Evolutionary conservation across 2,329 filamentous ascomycete species (phyloP), one percentile per base, ranked within the genome.

Genomic region (Exophiala calicioides): DNA sequence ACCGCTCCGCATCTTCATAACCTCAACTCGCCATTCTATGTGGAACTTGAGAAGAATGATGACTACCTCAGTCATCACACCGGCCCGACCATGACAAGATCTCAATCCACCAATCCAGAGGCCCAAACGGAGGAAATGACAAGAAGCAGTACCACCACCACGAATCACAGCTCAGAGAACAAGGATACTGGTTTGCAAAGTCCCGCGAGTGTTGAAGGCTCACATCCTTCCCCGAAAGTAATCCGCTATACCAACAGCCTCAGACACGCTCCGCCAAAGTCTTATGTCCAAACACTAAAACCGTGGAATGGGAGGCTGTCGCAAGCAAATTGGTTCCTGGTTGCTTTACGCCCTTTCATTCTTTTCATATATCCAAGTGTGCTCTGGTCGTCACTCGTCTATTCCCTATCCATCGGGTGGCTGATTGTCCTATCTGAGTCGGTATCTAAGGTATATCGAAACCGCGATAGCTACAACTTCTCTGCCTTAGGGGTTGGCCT

Each of bases 391-490:
- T 74, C 89, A 0, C 74, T 86, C 1, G 81, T 95, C 3, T 97
- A 97, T 64, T 75, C 90, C 0, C 84, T 93, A 58, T 93, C 90
- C 0, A 80, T 97, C 5, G 91, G 91, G 27, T 97, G 91, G 93
- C 77, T 97, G 20, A 96, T 97, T 56, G 90, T 97, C 32, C 79
- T 97, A 1, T 95, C 90, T 1, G 90, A 97, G 67, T 86, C 86
- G 0, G 82, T 97, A 2, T 80, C 88, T 0, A 76, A 85, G 48
- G 86, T 97, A 51, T 97, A 88, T 66, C 81, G 86, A 27, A 74
- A 81, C 44, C 72, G 74, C 0, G 72, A 78, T 0, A 76, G 75
- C 0, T 97, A 97, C 71, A 80, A 90, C 57, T 97, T 97, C 64
- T 82, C 78, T 18, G 78, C 88, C 0, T 71, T 96, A 0, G 84